Percentiles rank a stretch among this genome's conserved stretches.
These are phyloP conservation scores for Chernovozyma sophiae-reginae DNA, from an alignment of 1,139 yeast species.

Conservation along the genomic window DNA sequence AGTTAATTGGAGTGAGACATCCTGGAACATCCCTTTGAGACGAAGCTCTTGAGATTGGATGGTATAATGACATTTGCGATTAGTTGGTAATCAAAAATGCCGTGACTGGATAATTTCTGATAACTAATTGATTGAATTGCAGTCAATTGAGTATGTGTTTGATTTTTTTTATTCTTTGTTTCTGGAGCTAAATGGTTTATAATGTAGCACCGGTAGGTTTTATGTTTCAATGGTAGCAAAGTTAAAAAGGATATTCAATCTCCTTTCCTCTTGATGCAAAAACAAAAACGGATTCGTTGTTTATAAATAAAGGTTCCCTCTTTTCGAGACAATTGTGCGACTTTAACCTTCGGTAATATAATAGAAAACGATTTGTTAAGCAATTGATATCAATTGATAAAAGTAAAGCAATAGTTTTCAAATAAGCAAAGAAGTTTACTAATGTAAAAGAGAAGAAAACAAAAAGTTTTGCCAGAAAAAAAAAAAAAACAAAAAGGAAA, in stretches of 20 bases:
- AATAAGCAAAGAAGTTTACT: background rate
- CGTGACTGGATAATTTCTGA: background rate
- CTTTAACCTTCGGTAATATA: background rate
- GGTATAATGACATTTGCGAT: slow-evolving; percentile 27
- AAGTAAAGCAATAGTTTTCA: too few relatives aligned
- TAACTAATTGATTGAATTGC: too few relatives aligned
- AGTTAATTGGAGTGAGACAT: slow-evolving; percentile 35
- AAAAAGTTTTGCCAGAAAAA: too few relatives aligned
- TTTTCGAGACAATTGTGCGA: background rate
- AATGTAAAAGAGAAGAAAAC: background rate
- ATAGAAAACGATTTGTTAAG: background rate
- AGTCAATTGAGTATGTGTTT: background rate
- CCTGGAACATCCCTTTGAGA: slow-evolving; percentile 30
- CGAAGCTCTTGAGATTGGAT: slow-evolving; percentile 29
- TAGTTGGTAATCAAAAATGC: slow-evolving; percentile 1
- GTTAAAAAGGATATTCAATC: background rate
- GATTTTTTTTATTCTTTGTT: background rate
- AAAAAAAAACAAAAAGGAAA: background rate
- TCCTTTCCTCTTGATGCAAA: too few relatives aligned
- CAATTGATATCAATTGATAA: background rate
- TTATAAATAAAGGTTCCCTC: background rate
- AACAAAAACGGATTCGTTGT: too few relatives aligned
- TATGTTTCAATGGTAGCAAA: background rate
- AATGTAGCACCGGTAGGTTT: too few relatives aligned
- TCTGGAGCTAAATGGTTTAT: background rate